Evolutionary conservation across 176 grass and related monocot species (phyloP).

Genomic region (Oryza glumipatula): DNA sequence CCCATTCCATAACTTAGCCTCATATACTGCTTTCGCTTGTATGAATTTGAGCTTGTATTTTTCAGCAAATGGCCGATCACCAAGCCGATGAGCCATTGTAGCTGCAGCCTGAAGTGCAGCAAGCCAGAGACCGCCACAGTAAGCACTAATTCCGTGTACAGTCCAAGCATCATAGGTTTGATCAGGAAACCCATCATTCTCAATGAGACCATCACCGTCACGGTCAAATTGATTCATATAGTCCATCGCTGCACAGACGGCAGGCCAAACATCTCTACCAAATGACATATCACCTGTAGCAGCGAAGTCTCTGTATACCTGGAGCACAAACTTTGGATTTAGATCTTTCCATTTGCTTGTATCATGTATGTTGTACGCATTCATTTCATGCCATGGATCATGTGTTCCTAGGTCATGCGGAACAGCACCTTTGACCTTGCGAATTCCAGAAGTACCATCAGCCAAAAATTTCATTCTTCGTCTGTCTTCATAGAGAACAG

Average conservation of each 20-base stretch:
- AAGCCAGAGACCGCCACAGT: conserved; percentile 91
- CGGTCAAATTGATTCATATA: conserved; percentile 96
- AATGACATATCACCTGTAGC: conserved; percentile 89
- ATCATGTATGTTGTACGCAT: conserved; percentile 96
- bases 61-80: conserved; percentile 70
- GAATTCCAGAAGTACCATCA: conserved; percentile 80
- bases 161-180: conserved; percentile 99
- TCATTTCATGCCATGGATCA: conserved; percentile 99
- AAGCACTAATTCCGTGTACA: conserved; percentile 89
- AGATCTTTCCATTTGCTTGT: conserved; percentile 99
- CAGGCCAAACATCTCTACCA: conserved; percentile 84
- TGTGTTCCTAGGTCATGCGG: conserved; percentile 97
- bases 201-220: conserved; percentile 79
- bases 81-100: conserved; percentile 86
- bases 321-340: conserved; percentile 97
- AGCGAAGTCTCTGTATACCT: conserved; percentile 93
- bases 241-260: conserved; percentile 83
- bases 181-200: conserved; percentile 99
- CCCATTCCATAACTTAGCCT: conserved; percentile 91
- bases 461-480: conserved; percentile 88
- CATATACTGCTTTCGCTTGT: conserved; percentile 84
- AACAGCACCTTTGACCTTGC: conserved; percentile 89
- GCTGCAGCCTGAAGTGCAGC: conserved; percentile 95
- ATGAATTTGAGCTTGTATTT: conserved; percentile 90
- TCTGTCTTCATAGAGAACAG: conserved; percentile 83